Evolutionary conservation across 495 filamentous ascomycete species (phyloP), one percentile per base, ranked within the genome.

Genomic region (Pyrenula aspistea): DNA sequence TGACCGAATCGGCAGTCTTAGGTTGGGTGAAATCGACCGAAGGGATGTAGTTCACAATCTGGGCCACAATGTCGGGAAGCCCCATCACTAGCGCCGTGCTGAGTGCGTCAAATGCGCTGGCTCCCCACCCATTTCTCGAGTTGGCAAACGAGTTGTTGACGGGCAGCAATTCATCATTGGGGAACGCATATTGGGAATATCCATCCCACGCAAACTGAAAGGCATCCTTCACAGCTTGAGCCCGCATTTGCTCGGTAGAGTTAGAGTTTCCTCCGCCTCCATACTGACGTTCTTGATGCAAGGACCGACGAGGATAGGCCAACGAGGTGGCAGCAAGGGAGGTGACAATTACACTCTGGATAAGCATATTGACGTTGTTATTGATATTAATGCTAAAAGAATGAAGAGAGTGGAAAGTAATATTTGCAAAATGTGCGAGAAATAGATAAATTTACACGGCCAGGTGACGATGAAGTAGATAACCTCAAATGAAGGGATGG

Each of bases 41-140:
- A 0, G 77, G 71, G 49, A 95, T 78, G 65, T 81, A 84, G 21
- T 86, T 73, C 2, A 94, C 63, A 51, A 93, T 89, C 25, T 81
- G 71, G 20, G 79, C 71, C 31, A 93, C 82, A 31, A 86, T 80
- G 42, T 84, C 75, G 19, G 73, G 69, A 22, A 88, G 77, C 49
- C 74, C 73, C 88, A 94, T 94, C 10, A 95, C 70, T 47, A 89
- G 68, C 0, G 89, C 89, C 0, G 90, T 95, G 56, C 80, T 86
- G 25, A 95, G 71, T 12, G 88, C 89, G 70, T 95, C 90, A 12
- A 93, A 78, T 3, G 89, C 87, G 48, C 80, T 86, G 49, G 90
- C 89, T 11, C 90, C 90, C 90, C 90, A 95, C 59, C 84, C 85
- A 64, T 92, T 93, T 56, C 89, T 89, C 54, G 51, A 36, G 53